Conservation (phyloP, 768 basidiomycete species). For the Cystobasidium tubakii region DNA sequence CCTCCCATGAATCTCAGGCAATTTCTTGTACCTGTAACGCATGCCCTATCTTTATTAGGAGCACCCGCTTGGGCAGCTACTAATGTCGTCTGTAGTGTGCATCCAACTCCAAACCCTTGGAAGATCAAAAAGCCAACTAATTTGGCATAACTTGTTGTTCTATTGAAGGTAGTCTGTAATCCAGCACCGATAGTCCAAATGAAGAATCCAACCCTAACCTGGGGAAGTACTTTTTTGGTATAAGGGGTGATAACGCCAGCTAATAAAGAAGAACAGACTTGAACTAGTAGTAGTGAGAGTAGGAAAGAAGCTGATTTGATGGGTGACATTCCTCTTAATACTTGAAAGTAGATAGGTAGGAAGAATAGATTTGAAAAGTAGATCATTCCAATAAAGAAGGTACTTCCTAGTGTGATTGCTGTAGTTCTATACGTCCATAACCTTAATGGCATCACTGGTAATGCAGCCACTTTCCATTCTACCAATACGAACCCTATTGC, state of each 20-base stretch:
- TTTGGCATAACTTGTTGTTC: constrained; percentile 34
- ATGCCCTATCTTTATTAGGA: constrained; percentile 45
- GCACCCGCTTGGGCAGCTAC: constrained; percentile 45
- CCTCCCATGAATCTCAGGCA: constrained; percentile 48
- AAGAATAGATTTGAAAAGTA: constrained; percentile 25
- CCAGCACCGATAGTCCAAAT: constrained; percentile 44
- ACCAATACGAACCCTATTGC: constrained; percentile 19
- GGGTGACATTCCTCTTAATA: constrained; percentile 39
- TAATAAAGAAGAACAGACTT: constrained; percentile 40
- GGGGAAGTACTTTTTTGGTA: constrained; percentile 45
- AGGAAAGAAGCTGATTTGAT: constrained; percentile 45
- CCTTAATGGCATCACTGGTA: constrained; percentile 32
- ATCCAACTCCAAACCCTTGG: constrained; percentile 46
- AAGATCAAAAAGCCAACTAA: constrained; percentile 44
- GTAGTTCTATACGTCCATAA: constrained; percentile 25
- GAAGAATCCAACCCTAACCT: constrained; percentile 44
- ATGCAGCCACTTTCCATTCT: constrained; percentile 34
- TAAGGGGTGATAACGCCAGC: constrained; percentile 44
- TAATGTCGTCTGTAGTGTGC: constrained; percentile 45
- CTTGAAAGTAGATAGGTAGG: constrained; percentile 29
- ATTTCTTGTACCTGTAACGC: constrained; percentile 45
- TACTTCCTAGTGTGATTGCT: not conserved
- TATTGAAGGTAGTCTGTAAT: constrained; percentile 44
- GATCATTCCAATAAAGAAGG: constrained; percentile 20
- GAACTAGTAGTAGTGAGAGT: constrained; percentile 46